Evolutionary conservation across 1,284 basidiomycete genomes (phyloP).

Genomic region (Nidula niveotomentosa): DNA sequence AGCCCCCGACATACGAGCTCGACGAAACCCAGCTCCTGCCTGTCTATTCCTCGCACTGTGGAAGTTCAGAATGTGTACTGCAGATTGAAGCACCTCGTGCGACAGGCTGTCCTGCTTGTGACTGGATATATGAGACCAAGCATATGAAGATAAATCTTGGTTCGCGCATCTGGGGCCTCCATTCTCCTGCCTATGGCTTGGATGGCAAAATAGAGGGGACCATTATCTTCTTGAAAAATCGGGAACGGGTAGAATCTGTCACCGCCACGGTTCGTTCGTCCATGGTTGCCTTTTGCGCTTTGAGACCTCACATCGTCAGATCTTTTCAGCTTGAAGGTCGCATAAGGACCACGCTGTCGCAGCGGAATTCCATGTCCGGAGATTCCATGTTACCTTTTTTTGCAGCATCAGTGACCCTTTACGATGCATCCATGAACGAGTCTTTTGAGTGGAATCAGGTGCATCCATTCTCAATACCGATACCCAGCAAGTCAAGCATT

Average conservation of each 20-base stretch:
- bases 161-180: conserved; percentile 35
- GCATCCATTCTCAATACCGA: conserved; percentile 36
- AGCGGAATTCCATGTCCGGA: conserved; percentile 23
- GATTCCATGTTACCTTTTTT: conserved; percentile 22
- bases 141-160: conserved; percentile 40
- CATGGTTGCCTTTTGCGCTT: neutral
- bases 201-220: conserved; percentile 38
- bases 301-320: conserved; percentile 2
- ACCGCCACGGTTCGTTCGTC: conserved; percentile 30
- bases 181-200: conserved; percentile 39
- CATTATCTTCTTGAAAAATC: conserved; percentile 31
- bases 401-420: conserved; percentile 27
- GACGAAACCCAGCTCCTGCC: conserved; percentile 19
- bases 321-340: conserved; percentile 35
- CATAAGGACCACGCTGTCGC: conserved; percentile 31
- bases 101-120: conserved; percentile 22
- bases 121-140: conserved; percentile 37
- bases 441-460: conserved; percentile 24
- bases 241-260: conserved; percentile 32
- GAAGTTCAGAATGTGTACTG: conserved; percentile 22
- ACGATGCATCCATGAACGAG: conserved; percentile 17
- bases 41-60: conserved; percentile 17
- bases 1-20: conserved; percentile 16
- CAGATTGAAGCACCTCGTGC: conserved; percentile 16
- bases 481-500: conserved; percentile 31